phyloP scores from a whole-genome alignment of 805 yeast species.

The Candida bentonensis region DNA sequence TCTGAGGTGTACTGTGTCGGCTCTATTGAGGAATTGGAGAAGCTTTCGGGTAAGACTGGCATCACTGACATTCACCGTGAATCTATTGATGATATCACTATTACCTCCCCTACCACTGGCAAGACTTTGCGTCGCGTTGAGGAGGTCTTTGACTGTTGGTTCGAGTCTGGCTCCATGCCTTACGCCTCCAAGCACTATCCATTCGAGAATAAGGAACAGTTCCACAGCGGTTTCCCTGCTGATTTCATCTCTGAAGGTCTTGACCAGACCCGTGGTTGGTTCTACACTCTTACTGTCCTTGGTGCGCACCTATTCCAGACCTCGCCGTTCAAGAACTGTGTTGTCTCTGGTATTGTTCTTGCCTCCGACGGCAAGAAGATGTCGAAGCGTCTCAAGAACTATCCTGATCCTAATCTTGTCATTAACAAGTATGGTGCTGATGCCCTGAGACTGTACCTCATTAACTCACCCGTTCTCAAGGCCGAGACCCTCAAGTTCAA shows the following conservation, averaged over 20 bases:
- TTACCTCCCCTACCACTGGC: conserved; percentile 83
- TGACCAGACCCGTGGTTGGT: conserved; percentile 99
- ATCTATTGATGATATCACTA: conserved; percentile 76
- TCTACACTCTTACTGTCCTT: conserved; percentile 86
- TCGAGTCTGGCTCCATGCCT: conserved; percentile 99
- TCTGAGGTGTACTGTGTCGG: conserved; percentile 91
- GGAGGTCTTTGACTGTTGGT: conserved; percentile 99
- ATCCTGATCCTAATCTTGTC: conserved; percentile 84
- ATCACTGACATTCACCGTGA: conserved; percentile 93
- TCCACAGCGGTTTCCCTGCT: conserved; percentile 76
- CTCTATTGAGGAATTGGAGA: conserved; percentile 71
- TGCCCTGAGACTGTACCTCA: conserved; percentile 87
- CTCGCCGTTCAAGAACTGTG: conserved; percentile 90
- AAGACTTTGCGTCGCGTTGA: conserved; percentile 81
- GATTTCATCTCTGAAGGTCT: conserved; percentile 97
- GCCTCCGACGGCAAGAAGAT: conserved; percentile 98
- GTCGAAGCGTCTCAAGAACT: conserved; percentile 96
- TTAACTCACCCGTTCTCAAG: conserved; percentile 92
- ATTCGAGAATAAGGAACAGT: conserved; percentile 66
- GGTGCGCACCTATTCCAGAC: conserved; percentile 89
- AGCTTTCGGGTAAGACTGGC: conserved; percentile 66
- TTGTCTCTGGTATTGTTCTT: conserved; percentile 90
- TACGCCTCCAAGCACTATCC: conserved; percentile 96
- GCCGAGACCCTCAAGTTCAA: conserved; percentile 95
- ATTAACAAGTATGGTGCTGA: conserved; percentile 92